A percentile compares a stretch with the other conserved stretches of the same genome.
Conservation (phyloP, 2,329 filamentous ascomycete genomes). For the Sclerotinia spermophila region DNA sequence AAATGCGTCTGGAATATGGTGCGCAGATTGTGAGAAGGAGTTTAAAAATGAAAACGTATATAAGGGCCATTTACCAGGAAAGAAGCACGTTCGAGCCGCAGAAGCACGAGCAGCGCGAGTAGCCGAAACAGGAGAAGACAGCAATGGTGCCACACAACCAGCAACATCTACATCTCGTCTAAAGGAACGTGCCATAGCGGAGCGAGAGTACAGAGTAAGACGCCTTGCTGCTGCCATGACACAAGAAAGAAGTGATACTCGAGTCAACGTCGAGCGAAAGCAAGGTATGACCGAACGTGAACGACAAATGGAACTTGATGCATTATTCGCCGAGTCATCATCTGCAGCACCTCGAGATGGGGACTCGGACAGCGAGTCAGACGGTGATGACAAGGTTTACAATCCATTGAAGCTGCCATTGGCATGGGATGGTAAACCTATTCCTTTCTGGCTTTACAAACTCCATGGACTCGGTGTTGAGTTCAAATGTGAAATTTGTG, state of each 20-base stretch:
- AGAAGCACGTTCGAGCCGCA: slow-evolving; percentile 87
- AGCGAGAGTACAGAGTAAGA: slow-evolving; percentile 79
- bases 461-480: slow-evolving; percentile 93
- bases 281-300: slow-evolving; percentile 98
- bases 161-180: slow-evolving; percentile 46
- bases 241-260: slow-evolving; percentile 81
- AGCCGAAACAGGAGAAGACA: slow-evolving; percentile 38
- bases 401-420: slow-evolving; percentile 94
- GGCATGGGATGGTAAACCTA: slow-evolving; percentile 98
- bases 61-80: slow-evolving; percentile 80
- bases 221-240: slow-evolving; percentile 79
- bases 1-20: slow-evolving; percentile 73
- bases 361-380: slow-evolving; percentile 64
- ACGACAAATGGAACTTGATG: slow-evolving; percentile 88
- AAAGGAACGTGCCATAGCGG: slow-evolving; percentile 87
- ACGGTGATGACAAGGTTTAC: slow-evolving; percentile 83
- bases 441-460: slow-evolving; percentile 98
- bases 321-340: slow-evolving; percentile 64
- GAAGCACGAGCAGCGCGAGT: slow-evolving; percentile 56
- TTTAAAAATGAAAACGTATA: slow-evolving; percentile 96
- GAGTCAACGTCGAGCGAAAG: slow-evolving; percentile 91
- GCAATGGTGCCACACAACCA: slow-evolving; percentile 32
- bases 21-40: slow-evolving; percentile 85
- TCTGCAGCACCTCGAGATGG: slow-evolving; percentile 39
- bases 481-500: slow-evolving; percentile 93